phyloP scores from a whole-genome alignment of 371 early-diverging fungal species.

The Circinella minor region DNA sequence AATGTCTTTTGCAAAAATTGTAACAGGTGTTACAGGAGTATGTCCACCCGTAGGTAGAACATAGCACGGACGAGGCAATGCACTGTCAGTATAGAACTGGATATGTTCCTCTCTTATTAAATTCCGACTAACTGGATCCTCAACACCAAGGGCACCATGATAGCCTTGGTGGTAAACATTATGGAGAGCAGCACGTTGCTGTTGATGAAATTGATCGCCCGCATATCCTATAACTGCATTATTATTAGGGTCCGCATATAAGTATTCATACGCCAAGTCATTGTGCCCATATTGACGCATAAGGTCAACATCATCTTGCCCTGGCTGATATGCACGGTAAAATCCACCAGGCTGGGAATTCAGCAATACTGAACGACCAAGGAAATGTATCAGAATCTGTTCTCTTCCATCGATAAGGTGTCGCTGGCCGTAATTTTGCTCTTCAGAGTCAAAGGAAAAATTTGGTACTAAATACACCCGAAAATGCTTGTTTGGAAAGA shows the following conservation, averaged over 20 bases:
- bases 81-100: background rate
- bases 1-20: slow-evolving; percentile 10
- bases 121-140: background rate
- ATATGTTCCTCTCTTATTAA: background rate
- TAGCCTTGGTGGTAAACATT: too few relatives aligned
- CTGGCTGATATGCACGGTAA: background rate
- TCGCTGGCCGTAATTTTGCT: background rate
- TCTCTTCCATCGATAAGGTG: background rate
- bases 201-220: background rate
- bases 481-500: background rate
- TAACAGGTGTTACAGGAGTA: background rate
- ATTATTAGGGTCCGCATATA: background rate
- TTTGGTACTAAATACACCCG: background rate
- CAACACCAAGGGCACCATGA: background rate
- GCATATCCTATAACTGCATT: background rate
- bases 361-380: background rate
- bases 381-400: slow-evolving; percentile 6
- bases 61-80: background rate
- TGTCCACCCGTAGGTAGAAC: background rate
- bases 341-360: slow-evolving; percentile 12
- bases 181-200: too few relatives aligned
- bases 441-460: background rate
- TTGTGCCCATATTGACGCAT: background rate
- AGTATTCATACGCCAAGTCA: background rate
- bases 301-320: background rate